phyloP scores from a whole-genome alignment of 1,284 basidiomycete genomes.

The Rhodofomes roseus region DNA sequence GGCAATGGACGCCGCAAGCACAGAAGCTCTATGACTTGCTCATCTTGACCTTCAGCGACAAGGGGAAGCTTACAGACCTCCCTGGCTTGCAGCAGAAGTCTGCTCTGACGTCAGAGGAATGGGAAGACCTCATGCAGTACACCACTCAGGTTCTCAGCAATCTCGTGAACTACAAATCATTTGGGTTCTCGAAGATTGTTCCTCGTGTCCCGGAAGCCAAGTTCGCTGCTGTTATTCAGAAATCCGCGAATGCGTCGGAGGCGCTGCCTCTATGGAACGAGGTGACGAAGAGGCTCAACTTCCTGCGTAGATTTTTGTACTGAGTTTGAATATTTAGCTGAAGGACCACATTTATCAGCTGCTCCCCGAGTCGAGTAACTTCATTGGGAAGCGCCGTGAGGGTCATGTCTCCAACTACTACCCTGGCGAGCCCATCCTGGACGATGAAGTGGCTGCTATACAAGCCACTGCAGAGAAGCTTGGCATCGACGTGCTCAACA shows the following conservation, averaged over 20 bases:
- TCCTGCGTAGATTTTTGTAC: neutral
- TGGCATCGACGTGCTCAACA: constrained; percentile 73
- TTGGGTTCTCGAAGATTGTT: constrained; percentile 82
- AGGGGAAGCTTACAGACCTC: constrained; percentile 57
- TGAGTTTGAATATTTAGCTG: constrained; percentile 39
- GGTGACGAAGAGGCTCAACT: constrained; percentile 31
- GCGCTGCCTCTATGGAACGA: constrained; percentile 61
- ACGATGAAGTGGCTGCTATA: constrained; percentile 71
- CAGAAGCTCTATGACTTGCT: constrained; percentile 65
- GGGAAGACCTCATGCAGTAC: constrained; percentile 69
- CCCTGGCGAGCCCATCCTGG: constrained; percentile 62
- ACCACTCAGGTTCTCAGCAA: constrained; percentile 73
- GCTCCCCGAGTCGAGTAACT: constrained; percentile 59
- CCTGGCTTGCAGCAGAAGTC: constrained; percentile 47
- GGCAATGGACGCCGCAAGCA: constrained; percentile 70
- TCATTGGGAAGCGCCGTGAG: constrained; percentile 72
- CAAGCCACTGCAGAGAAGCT: constrained; percentile 72
- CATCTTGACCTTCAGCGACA: constrained; percentile 61
- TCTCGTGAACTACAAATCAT: constrained; percentile 74
- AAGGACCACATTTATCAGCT: constrained; percentile 69
- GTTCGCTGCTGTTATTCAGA: constrained; percentile 61
- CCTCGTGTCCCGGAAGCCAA: constrained; percentile 60
- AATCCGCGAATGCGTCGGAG: constrained; percentile 52
- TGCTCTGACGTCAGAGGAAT: constrained; percentile 54
- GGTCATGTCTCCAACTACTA: constrained; percentile 85